These are phyloP conservation scores for Trichoderma asperelloides DNA, from an alignment of 495 filamentous ascomycete species.

Conservation along the genomic window DNA sequence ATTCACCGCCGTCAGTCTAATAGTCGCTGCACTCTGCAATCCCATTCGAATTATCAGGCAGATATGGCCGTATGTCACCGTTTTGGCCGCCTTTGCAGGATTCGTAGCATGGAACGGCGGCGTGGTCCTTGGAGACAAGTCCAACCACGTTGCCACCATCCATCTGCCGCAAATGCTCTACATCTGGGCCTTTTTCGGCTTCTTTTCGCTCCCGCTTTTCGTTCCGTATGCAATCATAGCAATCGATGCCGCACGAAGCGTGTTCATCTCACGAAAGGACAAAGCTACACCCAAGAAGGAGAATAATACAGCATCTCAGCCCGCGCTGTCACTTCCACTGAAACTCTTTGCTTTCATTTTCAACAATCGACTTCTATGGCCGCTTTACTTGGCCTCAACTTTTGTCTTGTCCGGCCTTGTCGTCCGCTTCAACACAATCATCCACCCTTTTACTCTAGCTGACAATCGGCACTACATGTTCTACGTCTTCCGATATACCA, in stretches of 20 bases:
- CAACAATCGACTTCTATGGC: slow-evolving; percentile 15
- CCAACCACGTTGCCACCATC: slow-evolving; percentile 80
- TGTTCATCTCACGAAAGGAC: background rate
- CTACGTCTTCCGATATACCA: slow-evolving; percentile 83
- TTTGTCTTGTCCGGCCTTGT: slow-evolving; percentile 30
- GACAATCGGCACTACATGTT: slow-evolving; percentile 97
- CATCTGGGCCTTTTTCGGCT: slow-evolving; percentile 77
- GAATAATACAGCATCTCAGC: background rate
- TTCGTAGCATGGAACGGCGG: slow-evolving; percentile 85
- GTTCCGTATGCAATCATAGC: slow-evolving; percentile 33
- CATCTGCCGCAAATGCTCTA: slow-evolving; percentile 93
- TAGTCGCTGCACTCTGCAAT: slow-evolving; percentile 45
- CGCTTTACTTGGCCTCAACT: slow-evolving; percentile 18
- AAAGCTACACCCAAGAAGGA: background rate
- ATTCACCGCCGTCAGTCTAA: slow-evolving; percentile 50
- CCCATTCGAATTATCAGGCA: slow-evolving; percentile 37
- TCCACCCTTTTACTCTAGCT: slow-evolving; percentile 92
- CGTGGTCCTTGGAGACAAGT: slow-evolving; percentile 91
- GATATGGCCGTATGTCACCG: slow-evolving; percentile 56
- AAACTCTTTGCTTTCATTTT: slow-evolving; percentile 7
- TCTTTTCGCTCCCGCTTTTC: slow-evolving; percentile 81
- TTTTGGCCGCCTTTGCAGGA: slow-evolving; percentile 57
- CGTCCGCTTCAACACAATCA: slow-evolving; percentile 77
- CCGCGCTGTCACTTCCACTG: background rate
- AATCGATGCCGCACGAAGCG: slow-evolving; percentile 6